A percentile compares a stretch with the other conserved stretches of the same genome.
These are phyloP conservation scores for Candida namnaoensis DNA, from an alignment of 805 yeast genomes.

Conservation along the genomic window DNA sequence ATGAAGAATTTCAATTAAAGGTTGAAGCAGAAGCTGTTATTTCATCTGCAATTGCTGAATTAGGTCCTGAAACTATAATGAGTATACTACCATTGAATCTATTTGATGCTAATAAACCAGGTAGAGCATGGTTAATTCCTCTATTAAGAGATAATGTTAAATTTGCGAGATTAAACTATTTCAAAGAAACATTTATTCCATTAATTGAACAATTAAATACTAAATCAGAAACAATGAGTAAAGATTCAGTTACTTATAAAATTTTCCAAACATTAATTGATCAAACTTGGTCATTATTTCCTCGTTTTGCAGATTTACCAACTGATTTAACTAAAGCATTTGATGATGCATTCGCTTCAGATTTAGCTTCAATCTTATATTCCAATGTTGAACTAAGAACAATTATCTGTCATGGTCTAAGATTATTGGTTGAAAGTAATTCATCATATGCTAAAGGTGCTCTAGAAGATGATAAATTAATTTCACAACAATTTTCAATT, in stretches of 20 bases:
- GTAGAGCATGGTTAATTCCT: constrained; percentile 95
- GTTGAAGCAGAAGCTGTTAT: constrained; percentile 75
- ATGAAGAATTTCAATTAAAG: constrained; percentile 57
- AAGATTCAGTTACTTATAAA: constrained; percentile 61
- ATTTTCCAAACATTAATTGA: constrained; percentile 79
- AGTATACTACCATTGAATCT: constrained; percentile 73
- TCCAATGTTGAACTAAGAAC: constrained; percentile 69
- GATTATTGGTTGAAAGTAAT: constrained; percentile 71
- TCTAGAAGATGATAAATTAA: constrained; percentile 41
- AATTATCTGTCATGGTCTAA: constrained; percentile 75
- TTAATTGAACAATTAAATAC: constrained; percentile 43
- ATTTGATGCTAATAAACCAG: constrained; percentile 45
- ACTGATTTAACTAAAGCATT: constrained; percentile 58
- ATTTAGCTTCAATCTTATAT: constrained; percentile 66
- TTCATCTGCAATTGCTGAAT: constrained; percentile 64
- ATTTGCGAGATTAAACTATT: constrained; percentile 60
- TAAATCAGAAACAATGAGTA: constrained; percentile 33
- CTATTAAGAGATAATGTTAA: constrained; percentile 79
- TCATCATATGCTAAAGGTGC: constrained; percentile 54
- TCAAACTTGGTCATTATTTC: constrained; percentile 88
- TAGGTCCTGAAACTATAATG: constrained; percentile 85
- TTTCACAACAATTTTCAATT: constrained; percentile 54
- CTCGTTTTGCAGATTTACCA: constrained; percentile 85
- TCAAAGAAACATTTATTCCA: constrained; percentile 58
- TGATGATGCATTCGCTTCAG: constrained; percentile 69